Percentiles rank a stretch among this genome's conserved stretches.
These are phyloP conservation scores for Fusarium sp. DNA, from an alignment of 2,329 filamentous ascomycete species.

Conservation along the genomic window DNA sequence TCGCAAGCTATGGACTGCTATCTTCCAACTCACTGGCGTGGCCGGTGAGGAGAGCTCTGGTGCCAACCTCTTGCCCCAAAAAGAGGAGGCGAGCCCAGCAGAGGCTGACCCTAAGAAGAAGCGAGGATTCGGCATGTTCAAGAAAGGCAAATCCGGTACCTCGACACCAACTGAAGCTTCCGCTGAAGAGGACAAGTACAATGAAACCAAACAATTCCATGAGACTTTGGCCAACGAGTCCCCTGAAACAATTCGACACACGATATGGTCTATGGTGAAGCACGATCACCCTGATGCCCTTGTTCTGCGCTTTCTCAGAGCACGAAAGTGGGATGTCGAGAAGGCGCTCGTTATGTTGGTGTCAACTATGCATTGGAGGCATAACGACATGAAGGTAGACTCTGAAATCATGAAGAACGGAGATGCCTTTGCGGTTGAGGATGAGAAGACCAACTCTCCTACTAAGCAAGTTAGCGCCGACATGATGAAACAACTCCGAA, in stretches of 20 bases:
- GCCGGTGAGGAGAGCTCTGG: constrained; percentile 39
- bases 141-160: constrained; percentile 55
- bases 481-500: constrained; percentile 82
- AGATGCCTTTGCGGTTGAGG: constrained; percentile 72
- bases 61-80: constrained; percentile 27
- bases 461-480: constrained; percentile 76
- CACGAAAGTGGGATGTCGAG: constrained; percentile 95
- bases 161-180: constrained; percentile 54
- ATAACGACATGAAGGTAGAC: constrained; percentile 85
- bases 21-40: constrained; percentile 80
- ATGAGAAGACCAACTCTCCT: constrained; percentile 64
- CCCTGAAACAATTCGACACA: constrained; percentile 79
- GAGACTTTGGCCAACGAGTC: constrained; percentile 79
- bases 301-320: constrained; percentile 82
- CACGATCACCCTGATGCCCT: constrained; percentile 92
- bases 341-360: constrained; percentile 94
- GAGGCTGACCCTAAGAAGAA: constrained; percentile 74
- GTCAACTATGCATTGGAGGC: constrained; percentile 92
- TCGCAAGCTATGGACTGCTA: constrained; percentile 82
- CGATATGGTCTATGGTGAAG: constrained; percentile 95
- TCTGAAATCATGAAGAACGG: constrained; percentile 84
- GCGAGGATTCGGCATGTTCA: constrained; percentile 72
- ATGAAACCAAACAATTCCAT: constrained; percentile 86
- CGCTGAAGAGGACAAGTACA: constrained; percentile 85
- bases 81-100: constrained; percentile 36